Evolutionary conservation across 176 grass and related monocot genomes (phyloP).

Genomic region (Ananas comosus): DNA sequence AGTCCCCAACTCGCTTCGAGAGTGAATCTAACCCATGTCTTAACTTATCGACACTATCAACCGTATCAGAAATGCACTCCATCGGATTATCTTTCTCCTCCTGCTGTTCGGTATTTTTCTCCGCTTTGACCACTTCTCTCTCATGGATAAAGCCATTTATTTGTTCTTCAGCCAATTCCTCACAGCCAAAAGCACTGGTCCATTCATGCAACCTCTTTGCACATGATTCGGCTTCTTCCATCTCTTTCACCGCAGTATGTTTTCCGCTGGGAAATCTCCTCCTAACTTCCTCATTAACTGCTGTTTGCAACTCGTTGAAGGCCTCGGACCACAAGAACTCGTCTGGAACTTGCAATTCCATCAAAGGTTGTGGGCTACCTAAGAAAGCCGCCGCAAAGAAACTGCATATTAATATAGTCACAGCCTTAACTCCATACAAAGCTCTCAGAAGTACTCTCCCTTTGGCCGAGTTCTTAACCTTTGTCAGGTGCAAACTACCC

Average conservation of each 20-base stretch:
- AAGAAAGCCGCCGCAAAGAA: slow-evolving; percentile 41
- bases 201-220: slow-evolving; percentile 36
- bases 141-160: slow-evolving; percentile 12
- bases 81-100: slow-evolving; percentile 16
- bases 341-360: slow-evolving; percentile 49
- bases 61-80: slow-evolving; percentile 43
- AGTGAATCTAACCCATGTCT: slow-evolving; percentile 35
- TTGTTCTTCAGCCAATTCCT: slow-evolving; percentile 26
- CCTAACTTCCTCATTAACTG: slow-evolving; percentile 40
- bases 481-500: slow-evolving; percentile 43
- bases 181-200: slow-evolving; percentile 10
- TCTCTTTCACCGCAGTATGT: slow-evolving; percentile 45
- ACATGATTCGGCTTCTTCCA: slow-evolving; percentile 46
- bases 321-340: slow-evolving; percentile 63
- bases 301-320: slow-evolving; percentile 45
- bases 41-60: slow-evolving; percentile 18
- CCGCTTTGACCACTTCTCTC: slow-evolving; percentile 6
- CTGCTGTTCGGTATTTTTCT: slow-evolving; percentile 4
- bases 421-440: slow-evolving; percentile 58
- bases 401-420: slow-evolving; percentile 49
- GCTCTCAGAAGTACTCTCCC: slow-evolving; percentile 65
- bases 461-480: slow-evolving; percentile 69
- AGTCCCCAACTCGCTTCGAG: slow-evolving; percentile 48
- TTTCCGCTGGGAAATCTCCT: slow-evolving; percentile 16
- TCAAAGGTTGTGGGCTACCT: slow-evolving; percentile 31